Evolutionary conservation across 306 rosid genomes (phyloP), one percentile per base, ranked within the genome.

Genomic region (Acmispon strigosus): DNA sequence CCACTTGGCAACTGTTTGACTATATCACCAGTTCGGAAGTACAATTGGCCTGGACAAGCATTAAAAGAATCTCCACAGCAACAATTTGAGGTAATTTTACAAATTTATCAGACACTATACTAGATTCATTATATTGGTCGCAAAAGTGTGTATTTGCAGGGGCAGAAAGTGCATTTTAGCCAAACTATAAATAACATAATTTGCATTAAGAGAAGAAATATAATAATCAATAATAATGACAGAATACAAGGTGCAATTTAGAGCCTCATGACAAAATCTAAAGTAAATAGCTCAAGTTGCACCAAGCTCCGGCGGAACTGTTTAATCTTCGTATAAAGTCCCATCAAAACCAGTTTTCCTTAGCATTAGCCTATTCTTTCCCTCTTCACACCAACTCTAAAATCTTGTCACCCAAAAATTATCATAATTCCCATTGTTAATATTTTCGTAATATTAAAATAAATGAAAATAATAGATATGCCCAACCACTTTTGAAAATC

Each of bases 11-110:
- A 83, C 75, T 71, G 83, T 79, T 70, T 86, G 76, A 89, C 91
- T 49, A 84, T 76, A 79, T 93, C 98, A 47, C 98, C 90, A 20
- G 93, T 93, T 84, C 66, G 79, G 68, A 85, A 88, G 80, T 84
- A 90, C 53, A 75, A 73, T 17, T 71, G 75, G 32, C 62, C 71
- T 66, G 34, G 63, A 71, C 56, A 49, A 57, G 60, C 59, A 72
- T 56, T 69, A 47, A 42, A 43, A 36, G 82, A 73, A 82, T 86
- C 41, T 27, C 62, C 66, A 53, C 50, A 69, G 73, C 68, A 16
- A 72, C 59, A n/a, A n/a, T 76, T 49, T 12, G 73, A 81, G 86
- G 81, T 64, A 87, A 79, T 12, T 78, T 80, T 24, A 75, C 81
- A 58, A 73, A 70, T 48, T 63, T 79, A 53, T 82, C 51, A 63